A percentile compares a stretch with the other conserved stretches of the same genome.
Conservation (phyloP, 2,329 filamentous ascomycete species). For the Claviceps citrina region DNA sequence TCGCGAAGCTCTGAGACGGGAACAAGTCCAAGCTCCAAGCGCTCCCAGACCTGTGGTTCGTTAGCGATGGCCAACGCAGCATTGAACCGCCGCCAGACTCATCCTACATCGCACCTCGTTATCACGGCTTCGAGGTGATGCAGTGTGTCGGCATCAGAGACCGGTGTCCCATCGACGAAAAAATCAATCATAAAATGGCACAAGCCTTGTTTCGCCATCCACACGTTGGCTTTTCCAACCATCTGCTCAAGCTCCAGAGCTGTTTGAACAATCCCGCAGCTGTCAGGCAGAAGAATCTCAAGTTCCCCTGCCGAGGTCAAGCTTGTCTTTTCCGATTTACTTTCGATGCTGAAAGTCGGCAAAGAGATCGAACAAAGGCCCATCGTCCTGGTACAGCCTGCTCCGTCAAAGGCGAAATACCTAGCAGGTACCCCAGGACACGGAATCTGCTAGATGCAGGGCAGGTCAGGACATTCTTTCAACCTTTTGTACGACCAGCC, state of each 20-base stretch:
- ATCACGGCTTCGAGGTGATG: conserved; percentile 10
- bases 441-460: too few relatives aligned
- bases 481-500: background rate
- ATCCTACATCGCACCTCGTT: conserved; percentile 14
- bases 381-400: conserved; percentile 3
- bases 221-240: conserved; percentile 14
- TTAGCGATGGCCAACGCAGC: background rate
- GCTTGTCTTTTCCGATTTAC: conserved; percentile 11
- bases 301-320: conserved; percentile 14
- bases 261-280: conserved; percentile 6
- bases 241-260: conserved; percentile 12
- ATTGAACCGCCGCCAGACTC: background rate
- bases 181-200: conserved; percentile 18
- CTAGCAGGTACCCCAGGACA: too few relatives aligned
- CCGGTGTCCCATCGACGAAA: conserved; percentile 8
- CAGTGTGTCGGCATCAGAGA: conserved; percentile 7
- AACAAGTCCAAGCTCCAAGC: conserved; percentile 16
- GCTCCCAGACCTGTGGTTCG: conserved; percentile 14
- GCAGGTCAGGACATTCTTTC: too few relatives aligned
- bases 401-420: background rate
- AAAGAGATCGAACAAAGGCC: conserved; percentile 10
- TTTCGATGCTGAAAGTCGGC: conserved; percentile 12
- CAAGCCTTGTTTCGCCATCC: conserved; percentile 17
- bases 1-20: conserved; percentile 4
- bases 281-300: conserved; percentile 12